phyloP scores from a whole-genome alignment of 2,329 filamentous ascomycete species.

The Penicillium sclerotigenum region DNA sequence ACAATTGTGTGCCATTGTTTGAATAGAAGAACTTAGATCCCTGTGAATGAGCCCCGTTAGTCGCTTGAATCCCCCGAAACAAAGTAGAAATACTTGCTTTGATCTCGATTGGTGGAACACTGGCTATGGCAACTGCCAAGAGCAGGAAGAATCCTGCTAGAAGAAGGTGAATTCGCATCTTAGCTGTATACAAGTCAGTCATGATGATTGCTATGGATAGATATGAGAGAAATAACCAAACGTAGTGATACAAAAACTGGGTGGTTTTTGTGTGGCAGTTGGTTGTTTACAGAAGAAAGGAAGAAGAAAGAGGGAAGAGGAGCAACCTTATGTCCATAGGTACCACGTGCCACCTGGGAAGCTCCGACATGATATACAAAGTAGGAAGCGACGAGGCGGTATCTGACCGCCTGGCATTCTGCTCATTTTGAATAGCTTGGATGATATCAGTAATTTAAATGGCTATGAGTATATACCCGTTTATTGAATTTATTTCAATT shows the following conservation, averaged over 20 bases:
- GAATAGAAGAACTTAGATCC: slow-evolving; percentile 8
- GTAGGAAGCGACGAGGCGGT: neutral
- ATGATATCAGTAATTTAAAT: neutral
- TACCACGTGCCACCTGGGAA: neutral
- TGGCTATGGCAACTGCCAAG: neutral
- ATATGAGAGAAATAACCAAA: neutral
- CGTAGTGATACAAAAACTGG: no score
- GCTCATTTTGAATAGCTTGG: neutral
- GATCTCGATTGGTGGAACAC: slow-evolving; percentile 4
- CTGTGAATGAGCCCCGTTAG: neutral
- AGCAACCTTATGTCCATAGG: neutral
- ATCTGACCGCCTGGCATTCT: neutral
- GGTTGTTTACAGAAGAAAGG: neutral
- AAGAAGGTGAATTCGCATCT: neutral
- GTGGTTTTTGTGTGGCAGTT: neutral
- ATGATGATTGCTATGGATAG: neutral
- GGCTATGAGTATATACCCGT: neutral
- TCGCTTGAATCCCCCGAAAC: neutral
- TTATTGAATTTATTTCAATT: neutral
- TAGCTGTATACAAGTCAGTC: neutral
- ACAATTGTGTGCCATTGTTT: slow-evolving; percentile 5
- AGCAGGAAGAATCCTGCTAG: neutral
- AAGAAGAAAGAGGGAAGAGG: no score
- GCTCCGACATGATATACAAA: neutral
- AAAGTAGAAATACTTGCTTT: neutral